Percentiles rank a stretch among this genome's conserved stretches.
Conservation (phyloP, 805 yeast species). For the Blastobotrys americana region DNA sequence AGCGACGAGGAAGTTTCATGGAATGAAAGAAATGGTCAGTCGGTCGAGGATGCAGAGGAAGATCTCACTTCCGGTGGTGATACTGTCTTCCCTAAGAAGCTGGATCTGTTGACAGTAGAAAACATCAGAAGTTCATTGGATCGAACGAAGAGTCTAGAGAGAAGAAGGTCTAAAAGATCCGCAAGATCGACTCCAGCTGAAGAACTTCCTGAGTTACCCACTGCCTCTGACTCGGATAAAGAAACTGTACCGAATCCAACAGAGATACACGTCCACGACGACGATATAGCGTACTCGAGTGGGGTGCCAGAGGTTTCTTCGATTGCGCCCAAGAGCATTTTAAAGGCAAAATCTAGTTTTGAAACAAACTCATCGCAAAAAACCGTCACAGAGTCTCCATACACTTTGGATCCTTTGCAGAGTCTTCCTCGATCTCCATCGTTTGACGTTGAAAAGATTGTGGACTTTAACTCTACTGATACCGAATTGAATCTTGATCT, state of each 20-base stretch:
- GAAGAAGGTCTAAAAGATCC: slow-evolving; percentile 27
- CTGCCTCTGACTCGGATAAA: slow-evolving; percentile 12
- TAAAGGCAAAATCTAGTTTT: slow-evolving; percentile 9
- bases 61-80: slow-evolving; percentile 24
- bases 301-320: slow-evolving; percentile 3
- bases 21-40: slow-evolving; percentile 3
- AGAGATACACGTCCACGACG: slow-evolving; percentile 22
- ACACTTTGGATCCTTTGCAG: slow-evolving; percentile 1
- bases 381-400: slow-evolving; percentile 1
- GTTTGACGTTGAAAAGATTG: background rate
- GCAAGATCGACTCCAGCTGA: slow-evolving; percentile 8
- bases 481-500: background rate
- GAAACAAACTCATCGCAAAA: slow-evolving; percentile 5
- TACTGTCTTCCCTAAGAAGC: slow-evolving; percentile 30
- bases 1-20: slow-evolving; percentile 6
- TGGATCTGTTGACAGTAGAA: slow-evolving; percentile 28
- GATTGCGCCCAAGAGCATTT: slow-evolving; percentile 14
- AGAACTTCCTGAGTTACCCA: background rate
- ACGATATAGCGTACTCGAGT: slow-evolving; percentile 4
- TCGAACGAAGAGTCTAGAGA: slow-evolving; percentile 29
- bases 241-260: slow-evolving; percentile 27
- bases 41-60: slow-evolving; percentile 9
- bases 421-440: background rate
- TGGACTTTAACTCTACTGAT: background rate
- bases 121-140: slow-evolving; percentile 30